Conservation (phyloP, 441 rosid species). For the Mallotus repandus region DNA sequence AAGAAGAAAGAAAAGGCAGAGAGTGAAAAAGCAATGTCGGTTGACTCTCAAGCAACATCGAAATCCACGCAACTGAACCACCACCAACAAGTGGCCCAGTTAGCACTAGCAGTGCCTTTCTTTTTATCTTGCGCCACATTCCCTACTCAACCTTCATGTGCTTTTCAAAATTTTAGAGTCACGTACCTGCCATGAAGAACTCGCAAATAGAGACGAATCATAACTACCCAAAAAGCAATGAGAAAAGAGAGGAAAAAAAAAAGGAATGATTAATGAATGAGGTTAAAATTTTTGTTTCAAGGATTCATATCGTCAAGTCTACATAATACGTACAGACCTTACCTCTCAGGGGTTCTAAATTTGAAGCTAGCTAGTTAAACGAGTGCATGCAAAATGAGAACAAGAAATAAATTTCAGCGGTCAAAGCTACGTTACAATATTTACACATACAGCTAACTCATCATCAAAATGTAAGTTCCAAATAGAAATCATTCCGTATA, state of each 20-base stretch:
- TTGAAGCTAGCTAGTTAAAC: too few relatives aligned
- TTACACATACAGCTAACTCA: not conserved
- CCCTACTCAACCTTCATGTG: too few relatives aligned
- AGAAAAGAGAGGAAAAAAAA: too few relatives aligned
- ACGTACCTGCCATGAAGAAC: conserved; percentile 11
- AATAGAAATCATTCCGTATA: not conserved
- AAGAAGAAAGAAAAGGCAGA: too few relatives aligned
- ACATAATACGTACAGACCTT: too few relatives aligned
- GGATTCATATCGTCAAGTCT: not conserved
- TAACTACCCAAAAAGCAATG: not conserved
- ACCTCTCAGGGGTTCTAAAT: too few relatives aligned
- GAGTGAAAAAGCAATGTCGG: conserved; percentile 38
- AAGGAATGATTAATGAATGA: not conserved
- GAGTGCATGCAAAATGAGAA: not conserved
- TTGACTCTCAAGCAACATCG: conserved; percentile 46
- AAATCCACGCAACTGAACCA: conserved; percentile 36
- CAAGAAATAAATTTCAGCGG: not conserved
- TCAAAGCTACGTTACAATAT: too few relatives aligned
- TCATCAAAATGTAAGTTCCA: not conserved
- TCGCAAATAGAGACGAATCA: not conserved
- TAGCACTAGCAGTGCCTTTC: not conserved
- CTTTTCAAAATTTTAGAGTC: not conserved
- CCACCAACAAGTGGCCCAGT: conserved; percentile 16
- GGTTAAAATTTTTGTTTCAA: not conserved
- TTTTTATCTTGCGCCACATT: not conserved